Base-by-base conservation (phyloP, 257 asterid genomes). In the Schizonepeta tenuifolia region DNA sequence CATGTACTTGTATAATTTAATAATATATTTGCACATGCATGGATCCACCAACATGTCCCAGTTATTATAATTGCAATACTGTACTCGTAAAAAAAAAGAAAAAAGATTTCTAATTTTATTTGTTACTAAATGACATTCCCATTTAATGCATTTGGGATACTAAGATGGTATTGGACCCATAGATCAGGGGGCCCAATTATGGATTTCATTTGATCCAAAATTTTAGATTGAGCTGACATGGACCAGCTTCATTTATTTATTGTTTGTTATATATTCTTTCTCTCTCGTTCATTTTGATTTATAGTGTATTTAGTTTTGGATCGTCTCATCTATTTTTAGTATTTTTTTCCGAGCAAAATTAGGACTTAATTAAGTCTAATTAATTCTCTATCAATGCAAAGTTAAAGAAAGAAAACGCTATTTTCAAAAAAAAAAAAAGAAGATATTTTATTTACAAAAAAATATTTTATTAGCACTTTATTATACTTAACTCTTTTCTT, bases 151-250 rank as follows among this genome's bases (percentile, higher is more conserved):
- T n/a, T 44, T 13, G 18, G 38, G 53, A 54, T 54, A n/a, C 47
- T 22, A 62, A 38, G 65, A 47, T 46, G 78, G 69, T 12, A 36
- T 65, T 22, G 66, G 67, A 61, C 60, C 79, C 71, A 43, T 56
- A 41, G 59, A 53, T 76, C 12, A 14, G 59, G 72, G 80, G 43
- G 40, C 75, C 80, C 73, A 40, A 20, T 20, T 76, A 17, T 68
- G 75, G 79, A 75, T 68, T 53, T 68, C 51, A 58, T 26, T 26
- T 55, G 56, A 67, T 75, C 74, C 74, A 67, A 62, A 24, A 10
- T n/a, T 76, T 54, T 38, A 43, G 71, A 70, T 44, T 56, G 67
- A 50, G 72, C 66, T 76, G 76, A 67, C 47, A 22, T 56, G 80
- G 75, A 55, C 77, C 75, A 58, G 10, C 9, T 15, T 74, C 67